Evolutionary conservation across 2,329 filamentous ascomycete species (phyloP).

Genomic region (Pleomassaria siparia): DNA sequence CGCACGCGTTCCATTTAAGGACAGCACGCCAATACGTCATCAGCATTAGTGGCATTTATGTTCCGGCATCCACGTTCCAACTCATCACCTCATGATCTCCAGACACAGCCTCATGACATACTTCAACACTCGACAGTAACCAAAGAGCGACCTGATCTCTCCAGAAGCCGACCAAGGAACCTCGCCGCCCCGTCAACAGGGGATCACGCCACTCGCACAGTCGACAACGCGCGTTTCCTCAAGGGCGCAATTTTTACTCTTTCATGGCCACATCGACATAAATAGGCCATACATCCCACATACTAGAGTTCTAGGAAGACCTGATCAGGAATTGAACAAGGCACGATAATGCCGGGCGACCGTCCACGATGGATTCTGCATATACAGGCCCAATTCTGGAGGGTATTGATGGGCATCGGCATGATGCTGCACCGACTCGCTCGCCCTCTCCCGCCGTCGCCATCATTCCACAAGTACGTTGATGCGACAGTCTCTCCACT

Average conservation of each 20-base stretch:
- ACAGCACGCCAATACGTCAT: neutral
- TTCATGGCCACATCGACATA: neutral
- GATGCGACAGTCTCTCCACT: conserved; percentile 51
- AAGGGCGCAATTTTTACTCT: neutral
- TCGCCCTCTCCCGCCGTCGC: conserved; percentile 60
- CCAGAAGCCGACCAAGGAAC: neutral
- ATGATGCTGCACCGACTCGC: conserved; percentile 68
- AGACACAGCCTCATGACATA: no score
- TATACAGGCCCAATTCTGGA: conserved; percentile 66
- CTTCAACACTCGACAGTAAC: neutral
- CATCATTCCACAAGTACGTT: conserved; percentile 61
- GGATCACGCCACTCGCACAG: neutral
- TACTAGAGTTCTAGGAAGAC: neutral
- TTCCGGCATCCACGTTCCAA: neutral
- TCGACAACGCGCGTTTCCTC: neutral
- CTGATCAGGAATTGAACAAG: neutral
- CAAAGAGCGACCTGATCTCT: neutral
- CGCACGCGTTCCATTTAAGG: neutral
- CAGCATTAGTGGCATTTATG: neutral
- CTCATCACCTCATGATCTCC: neutral
- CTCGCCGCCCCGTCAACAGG: neutral
- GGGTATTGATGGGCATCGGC: conserved; percentile 67
- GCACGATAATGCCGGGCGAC: conserved; percentile 10
- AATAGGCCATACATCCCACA: neutral
- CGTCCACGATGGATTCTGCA: conserved; percentile 62